Percentiles rank a stretch among this genome's conserved stretches.
phyloP scores from a whole-genome alignment of 345 rosid genomes.

The Balakata baccata region DNA sequence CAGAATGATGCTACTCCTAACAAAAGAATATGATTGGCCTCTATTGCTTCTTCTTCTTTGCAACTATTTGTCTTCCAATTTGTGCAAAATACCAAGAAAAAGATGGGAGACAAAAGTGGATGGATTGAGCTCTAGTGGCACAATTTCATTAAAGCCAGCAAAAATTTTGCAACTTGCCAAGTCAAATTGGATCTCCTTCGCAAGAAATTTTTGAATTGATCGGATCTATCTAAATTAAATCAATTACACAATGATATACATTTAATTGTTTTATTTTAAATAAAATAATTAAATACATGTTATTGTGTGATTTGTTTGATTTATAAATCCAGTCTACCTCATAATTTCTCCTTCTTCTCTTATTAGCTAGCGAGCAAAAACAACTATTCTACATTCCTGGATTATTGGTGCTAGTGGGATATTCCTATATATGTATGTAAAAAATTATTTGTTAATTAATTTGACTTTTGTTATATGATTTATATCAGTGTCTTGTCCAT shows the following conservation, averaged over 20 bases:
- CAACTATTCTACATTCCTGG: background rate
- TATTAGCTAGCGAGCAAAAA: background rate
- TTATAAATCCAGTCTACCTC: no score
- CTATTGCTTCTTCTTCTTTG: background rate
- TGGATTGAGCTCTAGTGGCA: background rate
- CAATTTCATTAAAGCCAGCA: background rate
- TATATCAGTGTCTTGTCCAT: no score
- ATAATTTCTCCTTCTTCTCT: no score
- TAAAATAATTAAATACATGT: no score
- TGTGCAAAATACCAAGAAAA: background rate
- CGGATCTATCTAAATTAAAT: no score
- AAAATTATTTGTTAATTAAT: background rate
- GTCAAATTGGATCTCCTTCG: background rate
- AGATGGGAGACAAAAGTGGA: constrained; percentile 14
- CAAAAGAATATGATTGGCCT: background rate
- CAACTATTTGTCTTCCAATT: background rate
- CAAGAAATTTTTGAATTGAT: no score
- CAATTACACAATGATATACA: no score
- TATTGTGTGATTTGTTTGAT: no score
- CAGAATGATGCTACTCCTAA: background rate
- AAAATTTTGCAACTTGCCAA: constrained; percentile 9
- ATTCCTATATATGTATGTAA: background rate
- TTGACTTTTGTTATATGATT: background rate
- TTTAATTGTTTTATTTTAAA: no score
- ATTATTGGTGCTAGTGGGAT: background rate